Evolutionary conservation across 768 basidiomycete species (phyloP), one percentile per base, ranked within the genome.

Genomic region (Phlebiopsis gigantea): DNA sequence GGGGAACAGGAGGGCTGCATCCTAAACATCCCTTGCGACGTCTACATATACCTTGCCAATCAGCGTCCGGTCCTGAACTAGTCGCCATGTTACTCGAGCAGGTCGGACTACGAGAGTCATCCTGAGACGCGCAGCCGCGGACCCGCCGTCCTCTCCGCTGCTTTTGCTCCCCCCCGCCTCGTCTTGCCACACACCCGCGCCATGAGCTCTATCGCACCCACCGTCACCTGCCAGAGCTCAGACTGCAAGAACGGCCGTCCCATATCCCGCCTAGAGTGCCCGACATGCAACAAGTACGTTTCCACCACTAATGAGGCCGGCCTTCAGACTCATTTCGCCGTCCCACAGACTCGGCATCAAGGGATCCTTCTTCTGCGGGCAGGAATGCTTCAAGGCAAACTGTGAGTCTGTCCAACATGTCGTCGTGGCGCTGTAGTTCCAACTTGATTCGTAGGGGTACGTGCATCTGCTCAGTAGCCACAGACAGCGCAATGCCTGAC

Each of bases 361-460:
- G 47, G 89, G 90, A 28, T 93, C 90, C 29, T 90, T 88, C 69
- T 98, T 95, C 73, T 98, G 96, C 62, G 84, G 86, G 24, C 96
- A 98, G 71, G 92, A 90, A 50, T 98, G 96, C 73, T 98, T 98
- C 82, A 98, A 97, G 72, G 81, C 85, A 46, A 87, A 82, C 70
- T 98, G 96, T 95, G 70, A 77, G 93, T 78, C 10, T 15, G 17
- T 19, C 3, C 2, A 14, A 5, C 19, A 48, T 53, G 49, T 17
- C 46, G 31, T 17, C 44, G 39, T 52, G 57, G 46, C 26, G 46
- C 56, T 60, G 60, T 29, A 12, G 44, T 61, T 47, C 53, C 61
- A 45, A 58, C 58, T 55, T 55, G 45, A 57, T 46, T 21, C 55
- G 53, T 62, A 76, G 76, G 77, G 75, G 76, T 63, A 58, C 30